These are phyloP conservation scores for Jackrogersella multiformis DNA, from an alignment of 495 filamentous ascomycete genomes.

Conservation along the genomic window DNA sequence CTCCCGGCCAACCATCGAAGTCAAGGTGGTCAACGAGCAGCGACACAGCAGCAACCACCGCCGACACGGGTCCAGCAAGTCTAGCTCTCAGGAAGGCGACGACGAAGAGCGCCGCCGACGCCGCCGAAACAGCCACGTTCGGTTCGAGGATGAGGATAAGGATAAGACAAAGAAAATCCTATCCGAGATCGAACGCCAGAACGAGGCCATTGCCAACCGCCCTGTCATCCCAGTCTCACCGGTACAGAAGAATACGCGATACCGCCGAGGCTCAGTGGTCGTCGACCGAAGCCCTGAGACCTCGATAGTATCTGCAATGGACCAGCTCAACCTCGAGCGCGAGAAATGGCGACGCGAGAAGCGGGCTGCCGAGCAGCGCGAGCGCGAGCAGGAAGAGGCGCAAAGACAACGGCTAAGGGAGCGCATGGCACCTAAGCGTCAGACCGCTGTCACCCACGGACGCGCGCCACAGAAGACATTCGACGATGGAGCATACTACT, in stretches of 20 bases:
- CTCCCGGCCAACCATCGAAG: constrained; percentile 26
- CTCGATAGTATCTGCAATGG: constrained; percentile 24
- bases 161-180: constrained; percentile 49
- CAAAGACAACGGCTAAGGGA: constrained; percentile 38
- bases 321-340: constrained; percentile 37
- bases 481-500: constrained; percentile 24
- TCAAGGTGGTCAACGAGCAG: constrained; percentile 41
- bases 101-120: constrained; percentile 40
- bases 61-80: constrained; percentile 42
- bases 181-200: constrained; percentile 50
- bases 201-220: constrained; percentile 45
- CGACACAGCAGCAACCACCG: constrained; percentile 31
- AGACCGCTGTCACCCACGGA: constrained; percentile 8
- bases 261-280: constrained; percentile 45
- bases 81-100: constrained; percentile 37
- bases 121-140: constrained; percentile 34
- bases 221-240: constrained; percentile 28
- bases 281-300: constrained; percentile 25
- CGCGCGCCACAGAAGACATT: constrained; percentile 16
- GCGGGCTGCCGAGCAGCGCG: constrained; percentile 12
- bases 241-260: constrained; percentile 16
- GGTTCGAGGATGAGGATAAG: constrained; percentile 41
- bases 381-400: constrained; percentile 41
- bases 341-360: constrained; percentile 32
- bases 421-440: constrained; percentile 31